phyloP scores from a whole-genome alignment of 805 yeast genomes.

The Lipomyces sp. region DNA sequence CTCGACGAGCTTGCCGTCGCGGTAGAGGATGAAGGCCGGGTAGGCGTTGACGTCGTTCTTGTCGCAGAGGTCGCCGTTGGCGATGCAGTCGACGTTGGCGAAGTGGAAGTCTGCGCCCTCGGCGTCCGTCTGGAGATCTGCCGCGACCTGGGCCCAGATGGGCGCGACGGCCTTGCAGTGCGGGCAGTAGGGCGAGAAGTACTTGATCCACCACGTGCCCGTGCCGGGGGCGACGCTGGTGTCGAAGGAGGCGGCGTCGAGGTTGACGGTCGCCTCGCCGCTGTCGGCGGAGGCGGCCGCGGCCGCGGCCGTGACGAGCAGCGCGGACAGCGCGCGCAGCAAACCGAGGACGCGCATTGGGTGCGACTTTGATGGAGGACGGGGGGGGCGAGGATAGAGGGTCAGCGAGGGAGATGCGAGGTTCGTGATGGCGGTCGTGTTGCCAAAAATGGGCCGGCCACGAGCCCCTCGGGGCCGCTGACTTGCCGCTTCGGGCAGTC shows the following conservation, averaged over 20 bases:
- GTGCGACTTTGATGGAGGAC: too few relatives aligned
- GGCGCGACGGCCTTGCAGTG: slow-evolving; percentile 84
- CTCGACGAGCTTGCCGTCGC: slow-evolving; percentile 36
- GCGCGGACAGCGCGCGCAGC: neutral
- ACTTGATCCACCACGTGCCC: slow-evolving; percentile 75
- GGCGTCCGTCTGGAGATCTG: slow-evolving; percentile 46
- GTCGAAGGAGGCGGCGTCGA: slow-evolving; percentile 15
- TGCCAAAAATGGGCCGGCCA: too few relatives aligned
- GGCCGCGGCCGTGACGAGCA: slow-evolving; percentile 5
- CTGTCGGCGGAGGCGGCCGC: slow-evolving; percentile 1
- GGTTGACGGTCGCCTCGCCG: slow-evolving; percentile 15
- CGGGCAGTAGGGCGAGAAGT: slow-evolving; percentile 82
- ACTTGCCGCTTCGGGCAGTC: too few relatives aligned
- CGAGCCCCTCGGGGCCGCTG: too few relatives aligned
- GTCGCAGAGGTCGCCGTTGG: slow-evolving; percentile 79
- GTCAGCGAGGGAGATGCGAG: too few relatives aligned
- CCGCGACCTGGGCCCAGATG: slow-evolving; percentile 68
- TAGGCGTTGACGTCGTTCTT: slow-evolving; percentile 60
- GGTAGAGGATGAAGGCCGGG: slow-evolving; percentile 69
- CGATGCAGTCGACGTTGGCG: slow-evolving; percentile 79
- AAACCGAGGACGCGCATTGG: neutral
- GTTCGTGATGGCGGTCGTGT: too few relatives aligned
- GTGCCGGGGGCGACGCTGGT: slow-evolving; percentile 21
- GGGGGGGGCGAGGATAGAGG: too few relatives aligned
- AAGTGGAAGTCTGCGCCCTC: slow-evolving; percentile 52